phyloP scores from a whole-genome alignment of 129 eudicot genomes.

The Helianthus annuus region HanXRQr2.0-SUNRISE NC_035445.2:82376869-82377368 shows the following conservation, averaged over 20 bases:
- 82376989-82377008: constrained; percentile 62
- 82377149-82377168: constrained; percentile 71
- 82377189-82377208: constrained; percentile 53
- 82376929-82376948: constrained; percentile 1
- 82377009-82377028: constrained; percentile 67
- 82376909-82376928: too few relatives aligned
- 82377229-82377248: background rate
- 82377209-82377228: background rate
- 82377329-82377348: constrained; percentile 71
- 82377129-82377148: constrained; percentile 48
- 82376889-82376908: too few relatives aligned
- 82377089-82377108: background rate
- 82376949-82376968: constrained; percentile 10
- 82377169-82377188: constrained; percentile 76
- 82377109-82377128: background rate
- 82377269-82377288: background rate
- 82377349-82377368: constrained; percentile 75
- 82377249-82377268: background rate
- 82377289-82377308: constrained; percentile 50
- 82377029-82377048: constrained; percentile 77
- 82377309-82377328: constrained; percentile 78
- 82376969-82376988: constrained; percentile 76
- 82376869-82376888: too few relatives aligned
- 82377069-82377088: background rate
- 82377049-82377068: constrained; percentile 1